Evolutionary conservation across 2,329 filamentous ascomycete genomes (phyloP), one percentile per base, ranked within the genome.

Genomic region (Knoxdaviesia capensis): DNA sequence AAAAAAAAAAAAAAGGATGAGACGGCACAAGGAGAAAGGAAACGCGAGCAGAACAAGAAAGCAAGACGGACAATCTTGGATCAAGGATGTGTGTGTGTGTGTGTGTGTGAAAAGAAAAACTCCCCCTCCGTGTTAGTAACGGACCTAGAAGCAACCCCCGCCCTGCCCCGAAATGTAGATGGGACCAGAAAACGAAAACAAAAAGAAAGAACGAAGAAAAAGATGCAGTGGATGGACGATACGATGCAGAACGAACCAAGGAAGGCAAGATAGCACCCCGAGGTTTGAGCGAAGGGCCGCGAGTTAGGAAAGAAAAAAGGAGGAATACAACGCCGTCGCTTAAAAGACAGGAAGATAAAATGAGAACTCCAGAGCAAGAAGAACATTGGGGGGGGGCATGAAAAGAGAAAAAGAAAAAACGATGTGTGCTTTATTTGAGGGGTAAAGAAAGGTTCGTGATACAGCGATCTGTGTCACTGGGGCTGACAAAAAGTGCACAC

Each of bases 11-110:
- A 41, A 6, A n/a, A 10, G 10, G 28, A 28, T n/a, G 9, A 34
- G 31, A 38, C n/a, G n/a, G n/a, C n/a, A n/a, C n/a, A n/a, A n/a
- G n/a, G n/a, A 9, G 5, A 32, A 41, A 34, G 30, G 11, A 41
- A 29, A 32, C 8, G 38, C 40, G 8, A 35, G 28, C 36, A 38
- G 30, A 36, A n/a, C 34, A 35, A 36, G 33, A 29, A 36, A 43
- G 36, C 32, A 31, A 10, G 36, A 43, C 30, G 36, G 41, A 35
- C 39, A 42, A 42, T 38, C 41, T 42, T 36, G 36, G n/a, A n/a
- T 39, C 36, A 35, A 30, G 30, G 10, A 43, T 43, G 42, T 39
- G 37, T 40, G 38, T 37, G 34, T 37, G 38, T 39, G 31, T 39
- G 28, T 38, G 36, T 37, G 20, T 30, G 30, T n/a, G 28, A 10